Percentiles rank a stretch among this genome's conserved stretches.
These are phyloP conservation scores for Chaetomiaceae sp. DNA, from an alignment of 2,329 filamentous ascomycete species.

Conservation along the genomic window DNA sequence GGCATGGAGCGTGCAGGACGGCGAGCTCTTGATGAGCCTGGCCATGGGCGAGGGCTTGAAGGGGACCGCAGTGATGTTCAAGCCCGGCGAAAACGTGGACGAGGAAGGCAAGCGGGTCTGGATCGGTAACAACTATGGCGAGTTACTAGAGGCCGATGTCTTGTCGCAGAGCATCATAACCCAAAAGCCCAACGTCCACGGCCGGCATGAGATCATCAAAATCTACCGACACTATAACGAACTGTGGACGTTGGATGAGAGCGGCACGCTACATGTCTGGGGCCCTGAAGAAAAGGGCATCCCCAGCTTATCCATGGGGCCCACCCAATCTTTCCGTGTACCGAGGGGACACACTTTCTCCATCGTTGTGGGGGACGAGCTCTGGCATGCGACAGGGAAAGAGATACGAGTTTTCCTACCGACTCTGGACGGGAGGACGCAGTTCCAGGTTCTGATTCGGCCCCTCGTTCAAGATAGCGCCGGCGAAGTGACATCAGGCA, in stretches of 20 bases:
- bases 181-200: conserved; percentile 68
- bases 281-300: conserved; percentile 66
- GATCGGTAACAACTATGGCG: conserved; percentile 85
- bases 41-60: conserved; percentile 81
- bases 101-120: conserved; percentile 80
- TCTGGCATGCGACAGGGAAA: conserved; percentile 87
- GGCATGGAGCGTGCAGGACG: conserved; percentile 81
- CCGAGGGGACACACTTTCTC: conserved; percentile 83
- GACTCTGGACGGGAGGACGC: conserved; percentile 59
- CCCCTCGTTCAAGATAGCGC: conserved; percentile 68
- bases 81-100: conserved; percentile 70
- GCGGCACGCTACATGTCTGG: conserved; percentile 84
- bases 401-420: conserved; percentile 82
- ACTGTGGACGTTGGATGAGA: conserved; percentile 91
- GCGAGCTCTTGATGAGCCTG: conserved; percentile 75
- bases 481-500: conserved; percentile 83
- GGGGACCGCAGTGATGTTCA: conserved; percentile 77
- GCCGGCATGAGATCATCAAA: conserved; percentile 71
- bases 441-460: conserved; percentile 70
- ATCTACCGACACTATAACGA: conserved; percentile 85
- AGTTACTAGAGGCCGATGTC: conserved; percentile 86
- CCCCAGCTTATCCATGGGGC: conserved; percentile 69
- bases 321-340: conserved; percentile 68
- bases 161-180: conserved; percentile 64
- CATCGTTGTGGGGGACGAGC: conserved; percentile 73